Percentiles rank a stretch among this genome's conserved stretches.
Evolutionary conservation across 192 early-diverging fungal species (phyloP).

Genomic region (Jimgerdemannia flammicorona): DNA sequence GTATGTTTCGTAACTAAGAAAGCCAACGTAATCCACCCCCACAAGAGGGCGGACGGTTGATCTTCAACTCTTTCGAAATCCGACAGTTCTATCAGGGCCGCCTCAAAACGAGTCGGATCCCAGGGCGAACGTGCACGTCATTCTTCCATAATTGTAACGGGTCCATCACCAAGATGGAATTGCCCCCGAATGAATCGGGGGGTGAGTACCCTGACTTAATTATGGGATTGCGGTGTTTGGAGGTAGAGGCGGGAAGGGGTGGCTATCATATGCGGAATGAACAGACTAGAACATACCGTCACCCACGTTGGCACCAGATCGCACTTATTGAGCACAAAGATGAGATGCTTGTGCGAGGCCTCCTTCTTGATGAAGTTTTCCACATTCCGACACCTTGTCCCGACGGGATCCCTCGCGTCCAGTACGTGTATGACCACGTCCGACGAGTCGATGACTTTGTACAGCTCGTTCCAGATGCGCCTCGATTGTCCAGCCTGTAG

Average conservation of each 20-base stretch:
- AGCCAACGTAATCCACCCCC: background rate
- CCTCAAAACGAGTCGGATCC: constrained; percentile 47
- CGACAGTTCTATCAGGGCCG: constrained; percentile 7
- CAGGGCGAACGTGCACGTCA: constrained; percentile 26
- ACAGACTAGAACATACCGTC: constrained; percentile 55
- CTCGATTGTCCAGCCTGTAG: constrained; percentile 93
- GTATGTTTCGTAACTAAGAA: constrained; percentile 19
- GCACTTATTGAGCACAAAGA: constrained; percentile 97
- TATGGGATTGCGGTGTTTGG: constrained; percentile 26
- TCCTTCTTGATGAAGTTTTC: constrained; percentile 92
- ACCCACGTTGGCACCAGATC: constrained; percentile 99
- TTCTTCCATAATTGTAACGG: constrained; percentile 59
- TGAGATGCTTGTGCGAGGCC: constrained; percentile 91
- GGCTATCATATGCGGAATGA: background rate
- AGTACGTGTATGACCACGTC: constrained; percentile 95
- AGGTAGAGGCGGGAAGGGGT: background rate
- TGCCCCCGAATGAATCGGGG: background rate
- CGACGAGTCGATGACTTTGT: constrained; percentile 97
- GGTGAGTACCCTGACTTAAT: constrained; percentile 46
- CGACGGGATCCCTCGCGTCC: constrained; percentile 97
- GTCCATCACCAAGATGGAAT: constrained; percentile 13
- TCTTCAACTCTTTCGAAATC: constrained; percentile 13
- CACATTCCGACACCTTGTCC: constrained; percentile 91
- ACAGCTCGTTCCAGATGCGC: constrained; percentile 98
- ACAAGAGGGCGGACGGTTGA: background rate